Evolutionary conservation across 768 basidiomycete species (phyloP).

Genomic region (Lactifluus rugatus): DNA sequence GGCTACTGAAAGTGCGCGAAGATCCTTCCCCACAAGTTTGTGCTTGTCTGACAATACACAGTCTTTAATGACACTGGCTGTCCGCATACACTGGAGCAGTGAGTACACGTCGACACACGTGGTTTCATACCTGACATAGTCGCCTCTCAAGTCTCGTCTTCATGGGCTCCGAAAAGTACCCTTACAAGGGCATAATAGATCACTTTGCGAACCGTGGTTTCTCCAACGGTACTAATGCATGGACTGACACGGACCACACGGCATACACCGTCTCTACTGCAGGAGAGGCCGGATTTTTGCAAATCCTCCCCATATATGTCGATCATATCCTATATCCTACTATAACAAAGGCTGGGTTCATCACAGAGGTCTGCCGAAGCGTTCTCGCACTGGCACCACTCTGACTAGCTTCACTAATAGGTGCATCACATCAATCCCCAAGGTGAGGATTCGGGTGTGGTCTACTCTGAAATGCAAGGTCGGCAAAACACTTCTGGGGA

Average conservation of each 20-base stretch:
- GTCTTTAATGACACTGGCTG: slow-evolving; percentile 93
- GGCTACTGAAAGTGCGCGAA: slow-evolving; percentile 74
- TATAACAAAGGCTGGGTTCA: slow-evolving; percentile 75
- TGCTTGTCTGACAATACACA: slow-evolving; percentile 24
- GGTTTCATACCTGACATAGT: not conserved
- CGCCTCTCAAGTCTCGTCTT: slow-evolving; percentile 59
- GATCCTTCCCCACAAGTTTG: not conserved
- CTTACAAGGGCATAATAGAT: slow-evolving; percentile 93
- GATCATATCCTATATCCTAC: slow-evolving; percentile 98
- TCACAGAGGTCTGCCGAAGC: slow-evolving; percentile 37
- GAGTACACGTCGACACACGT: slow-evolving; percentile 25
- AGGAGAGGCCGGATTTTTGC: slow-evolving; percentile 84
- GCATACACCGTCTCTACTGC: slow-evolving; percentile 95
- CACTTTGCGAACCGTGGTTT: slow-evolving; percentile 91
- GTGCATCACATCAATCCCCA: slow-evolving; percentile 92
- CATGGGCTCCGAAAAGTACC: slow-evolving; percentile 92
- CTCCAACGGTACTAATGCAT: slow-evolving; percentile 88
- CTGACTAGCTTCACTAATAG: slow-evolving; percentile 29
- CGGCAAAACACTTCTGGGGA: slow-evolving; percentile 89
- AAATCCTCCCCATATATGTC: slow-evolving; percentile 79
- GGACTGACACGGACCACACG: slow-evolving; percentile 94
- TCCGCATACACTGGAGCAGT: slow-evolving; percentile 96
- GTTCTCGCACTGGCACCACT: not conserved
- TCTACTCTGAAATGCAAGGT: slow-evolving; percentile 96
- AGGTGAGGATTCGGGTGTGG: slow-evolving; percentile 90